Evolutionary conservation across 345 rosid species (phyloP).

Genomic region (Litchi chinensis): DNA sequence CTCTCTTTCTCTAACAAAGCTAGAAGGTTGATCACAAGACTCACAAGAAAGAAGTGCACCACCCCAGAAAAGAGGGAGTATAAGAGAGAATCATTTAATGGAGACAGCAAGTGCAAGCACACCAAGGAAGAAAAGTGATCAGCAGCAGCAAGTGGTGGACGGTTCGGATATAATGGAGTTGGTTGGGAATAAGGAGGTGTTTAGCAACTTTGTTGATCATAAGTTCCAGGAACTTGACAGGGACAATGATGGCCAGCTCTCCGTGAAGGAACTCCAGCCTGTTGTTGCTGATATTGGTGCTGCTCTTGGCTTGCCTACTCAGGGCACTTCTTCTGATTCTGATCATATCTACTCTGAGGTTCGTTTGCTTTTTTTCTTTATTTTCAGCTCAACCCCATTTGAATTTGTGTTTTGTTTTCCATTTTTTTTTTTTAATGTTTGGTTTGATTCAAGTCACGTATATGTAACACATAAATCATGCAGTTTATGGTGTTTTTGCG

Average conservation of each 20-base stretch:
- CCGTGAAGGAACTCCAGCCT: conserved; percentile 84
- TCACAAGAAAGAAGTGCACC: conserved; percentile 30
- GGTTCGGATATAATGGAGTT: conserved; percentile 91
- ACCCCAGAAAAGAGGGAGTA: background rate
- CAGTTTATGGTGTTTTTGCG: background rate
- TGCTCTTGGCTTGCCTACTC: conserved; percentile 86
- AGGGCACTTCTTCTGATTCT: conserved; percentile 80
- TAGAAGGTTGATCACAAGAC: conserved; percentile 7
- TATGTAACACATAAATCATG: background rate
- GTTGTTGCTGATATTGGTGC: conserved; percentile 96
- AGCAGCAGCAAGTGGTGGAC: conserved; percentile 61
- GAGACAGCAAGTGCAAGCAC: conserved; percentile 32
- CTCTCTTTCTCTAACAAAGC: background rate
- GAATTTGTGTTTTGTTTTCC: background rate
- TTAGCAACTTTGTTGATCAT: conserved; percentile 70
- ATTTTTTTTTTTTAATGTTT: background rate
- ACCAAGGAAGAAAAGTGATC: conserved; percentile 19
- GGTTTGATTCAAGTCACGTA: background rate
- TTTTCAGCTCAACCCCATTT: background rate
- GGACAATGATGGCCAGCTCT: conserved; percentile 81
- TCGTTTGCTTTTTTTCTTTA: background rate
- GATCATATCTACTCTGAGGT: conserved; percentile 92
- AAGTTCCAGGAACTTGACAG: conserved; percentile 79
- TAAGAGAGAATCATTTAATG: conserved; percentile 27
- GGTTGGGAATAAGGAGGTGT: conserved; percentile 82